Evolutionary conservation across 1,139 yeast genomes (phyloP), one percentile per base, ranked within the genome.

Genomic region (Diutina pseudorugosa): DNA sequence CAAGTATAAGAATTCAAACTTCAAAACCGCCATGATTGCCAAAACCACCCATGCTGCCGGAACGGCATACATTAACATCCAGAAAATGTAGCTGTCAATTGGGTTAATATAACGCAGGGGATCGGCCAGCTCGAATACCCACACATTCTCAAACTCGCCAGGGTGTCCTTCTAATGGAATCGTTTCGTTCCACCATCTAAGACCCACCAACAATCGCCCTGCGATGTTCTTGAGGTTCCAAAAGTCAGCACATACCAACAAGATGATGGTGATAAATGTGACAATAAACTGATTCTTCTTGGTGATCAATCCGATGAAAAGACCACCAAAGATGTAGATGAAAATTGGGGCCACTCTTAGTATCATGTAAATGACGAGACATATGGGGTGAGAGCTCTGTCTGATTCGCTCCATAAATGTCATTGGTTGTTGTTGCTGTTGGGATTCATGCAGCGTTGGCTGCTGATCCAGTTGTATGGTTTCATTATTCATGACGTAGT

Each of bases 171-270:
- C 66, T 6, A 65, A 61, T 20, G 64, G 55, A 62, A 69, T 77
- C 44, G 76, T 74, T 62, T 85, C 91, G 64, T 88, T 89, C 96
- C 96, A 90, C 96, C 97, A 91, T 59, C 98, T 76, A 57, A 93
- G 74, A 0, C 97, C 98, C 6, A 93, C 98, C 54, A 93, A 69
- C 53, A 88, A 75, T 56, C 98, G 73, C 0, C 98, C 98, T 16
- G 95, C 75, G 16, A 93, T 87, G 65, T 93, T 93, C 63, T 93
- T 93, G 47, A 89, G 82, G 62, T 88, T 85, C 95, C 97, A 93
- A 63, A 93, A 93, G 65, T 93, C 98, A 1, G 89, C 89, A 0
- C 95, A 85, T 30, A 88, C 75, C 33, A 90, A 71, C 23, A 93
- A 70, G 5, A 90, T 80, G 49, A 89, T 82, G 11, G 82, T 65